phyloP scores from a whole-genome alignment of 805 yeast species.

The Pichia kluyveri region DNA sequence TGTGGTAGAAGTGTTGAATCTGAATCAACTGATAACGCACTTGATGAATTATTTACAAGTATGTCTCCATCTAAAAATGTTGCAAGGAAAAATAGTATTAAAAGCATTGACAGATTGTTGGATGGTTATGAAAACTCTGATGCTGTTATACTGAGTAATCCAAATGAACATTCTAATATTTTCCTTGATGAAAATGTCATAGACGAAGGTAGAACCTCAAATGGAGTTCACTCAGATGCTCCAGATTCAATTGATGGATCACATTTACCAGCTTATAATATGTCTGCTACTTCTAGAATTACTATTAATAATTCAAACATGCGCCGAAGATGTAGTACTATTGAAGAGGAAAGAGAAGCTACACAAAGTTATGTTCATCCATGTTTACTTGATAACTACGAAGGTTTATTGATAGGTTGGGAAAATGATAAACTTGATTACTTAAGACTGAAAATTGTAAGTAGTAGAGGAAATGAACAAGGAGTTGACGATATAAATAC shows the following conservation, averaged over 20 bases:
- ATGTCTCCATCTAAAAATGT: conserved; percentile 1
- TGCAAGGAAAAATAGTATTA: conserved; percentile 7
- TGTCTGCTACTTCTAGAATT: background rate
- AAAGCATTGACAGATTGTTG: conserved; percentile 7
- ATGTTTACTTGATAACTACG: conserved; percentile 33
- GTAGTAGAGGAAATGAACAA: background rate
- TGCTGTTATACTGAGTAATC: conserved; percentile 10
- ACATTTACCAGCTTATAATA: background rate
- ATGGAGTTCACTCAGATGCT: background rate
- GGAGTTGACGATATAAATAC: background rate
- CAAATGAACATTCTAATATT: conserved; percentile 1
- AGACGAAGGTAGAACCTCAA: background rate
- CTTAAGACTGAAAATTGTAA: conserved; percentile 22
- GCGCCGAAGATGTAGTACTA: conserved; percentile 34
- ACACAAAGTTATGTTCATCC: conserved; percentile 44
- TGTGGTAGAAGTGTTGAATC: conserved; percentile 25
- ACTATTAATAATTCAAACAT: background rate
- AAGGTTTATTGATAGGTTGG: conserved; percentile 53
- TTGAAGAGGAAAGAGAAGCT: conserved; percentile 50
- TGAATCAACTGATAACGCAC: conserved; percentile 13
- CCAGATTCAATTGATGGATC: background rate
- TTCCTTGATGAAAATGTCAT: background rate
- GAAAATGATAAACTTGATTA: conserved; percentile 40
- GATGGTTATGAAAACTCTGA: conserved; percentile 12
- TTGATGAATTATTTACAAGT: conserved; percentile 9